These are phyloP conservation scores for Dendrobium catenatum DNA, from an alignment of 106 monocot genomes.

Conservation along the genomic window DNA sequence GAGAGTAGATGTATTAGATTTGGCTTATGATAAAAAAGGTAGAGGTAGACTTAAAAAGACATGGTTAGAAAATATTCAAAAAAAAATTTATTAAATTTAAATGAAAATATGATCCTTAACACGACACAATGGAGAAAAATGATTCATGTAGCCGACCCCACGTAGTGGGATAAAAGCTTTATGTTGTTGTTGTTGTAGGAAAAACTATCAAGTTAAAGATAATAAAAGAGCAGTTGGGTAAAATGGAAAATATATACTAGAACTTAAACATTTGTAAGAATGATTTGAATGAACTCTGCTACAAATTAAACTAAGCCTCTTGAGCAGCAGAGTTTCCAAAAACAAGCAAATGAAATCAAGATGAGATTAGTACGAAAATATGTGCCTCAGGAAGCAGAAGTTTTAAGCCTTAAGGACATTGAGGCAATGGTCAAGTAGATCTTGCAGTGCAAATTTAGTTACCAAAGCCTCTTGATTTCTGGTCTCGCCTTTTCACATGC, in stretches of 20 bases:
- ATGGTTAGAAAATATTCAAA: no score
- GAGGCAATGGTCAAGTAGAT: background rate
- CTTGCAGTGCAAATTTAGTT: background rate
- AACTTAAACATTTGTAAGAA: background rate
- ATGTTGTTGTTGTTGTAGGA: no score
- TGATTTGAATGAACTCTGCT: background rate
- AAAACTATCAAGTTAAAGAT: background rate
- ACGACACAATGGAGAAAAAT: no score
- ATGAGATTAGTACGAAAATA: background rate
- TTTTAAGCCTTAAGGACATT: background rate
- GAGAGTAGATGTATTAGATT: no score
- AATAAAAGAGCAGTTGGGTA: background rate
- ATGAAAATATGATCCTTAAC: no score
- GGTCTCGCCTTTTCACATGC: slow-evolving; percentile 38
- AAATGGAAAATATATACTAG: background rate
- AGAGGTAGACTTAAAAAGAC: no score
- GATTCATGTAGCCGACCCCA: no score
- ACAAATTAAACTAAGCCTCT: background rate
- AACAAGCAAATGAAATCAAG: slow-evolving; percentile 1
- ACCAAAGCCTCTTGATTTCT: slow-evolving; percentile 6
- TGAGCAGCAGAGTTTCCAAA: background rate
- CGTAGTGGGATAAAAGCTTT: no score
- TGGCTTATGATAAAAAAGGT: no score
- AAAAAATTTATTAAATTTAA: no score
- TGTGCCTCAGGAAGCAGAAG: background rate